A percentile compares a stretch with the other conserved stretches of the same genome.
These are phyloP conservation scores for Aurifilum marmelostoma DNA, from an alignment of 2,329 filamentous ascomycete genomes.

Conservation along the genomic window DNA sequence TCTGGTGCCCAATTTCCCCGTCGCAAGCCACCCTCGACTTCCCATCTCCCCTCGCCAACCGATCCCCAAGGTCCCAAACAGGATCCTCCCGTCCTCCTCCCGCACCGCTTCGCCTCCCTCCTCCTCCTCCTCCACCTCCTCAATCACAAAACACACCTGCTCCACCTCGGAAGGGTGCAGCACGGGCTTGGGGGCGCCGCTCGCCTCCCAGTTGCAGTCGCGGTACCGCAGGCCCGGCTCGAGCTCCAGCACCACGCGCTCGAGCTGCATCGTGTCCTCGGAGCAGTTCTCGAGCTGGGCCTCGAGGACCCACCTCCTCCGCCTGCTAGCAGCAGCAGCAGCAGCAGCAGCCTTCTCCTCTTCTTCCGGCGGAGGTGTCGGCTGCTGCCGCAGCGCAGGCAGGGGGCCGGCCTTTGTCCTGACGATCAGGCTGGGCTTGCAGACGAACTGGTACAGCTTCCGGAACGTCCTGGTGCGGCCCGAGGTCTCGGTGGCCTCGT, in stretches of 20 bases:
- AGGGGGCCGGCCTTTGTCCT: slow-evolving; percentile 82
- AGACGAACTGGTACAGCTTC: slow-evolving; percentile 96
- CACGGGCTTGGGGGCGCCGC: slow-evolving; percentile 52
- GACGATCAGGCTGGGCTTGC: slow-evolving; percentile 86
- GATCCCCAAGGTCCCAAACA: slow-evolving; percentile 81
- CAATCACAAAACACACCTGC: slow-evolving; percentile 67
- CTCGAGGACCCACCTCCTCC: slow-evolving; percentile 74
- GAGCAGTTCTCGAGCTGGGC: slow-evolving; percentile 95
- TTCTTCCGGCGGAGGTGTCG: slow-evolving; percentile 28
- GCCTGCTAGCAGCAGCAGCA: slow-evolving; percentile 30
- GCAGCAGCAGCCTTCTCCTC: slow-evolving; percentile 30
- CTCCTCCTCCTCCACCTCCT: slow-evolving; percentile 42
- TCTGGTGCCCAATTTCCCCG: slow-evolving; percentile 73
- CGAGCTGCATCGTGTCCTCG: slow-evolving; percentile 79
- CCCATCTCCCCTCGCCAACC: slow-evolving; percentile 92
- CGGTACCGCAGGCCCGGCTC: slow-evolving; percentile 54
- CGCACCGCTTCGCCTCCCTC: slow-evolving; percentile 40
- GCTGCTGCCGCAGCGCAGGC: slow-evolving; percentile 34
- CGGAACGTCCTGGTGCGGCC: slow-evolving; percentile 82
- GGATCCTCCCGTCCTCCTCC: slow-evolving; percentile 59
- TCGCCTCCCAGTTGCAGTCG: slow-evolving; percentile 61
- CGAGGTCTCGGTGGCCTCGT: slow-evolving; percentile 75
- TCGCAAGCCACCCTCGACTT: slow-evolving; percentile 83
- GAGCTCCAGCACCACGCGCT: slow-evolving; percentile 62
- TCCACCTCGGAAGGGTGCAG: slow-evolving; percentile 66